Percentiles rank a stretch among this genome's conserved stretches.
Conservation (phyloP, 176 grass and related monocot species). For the Triticum monococcum region DNA sequence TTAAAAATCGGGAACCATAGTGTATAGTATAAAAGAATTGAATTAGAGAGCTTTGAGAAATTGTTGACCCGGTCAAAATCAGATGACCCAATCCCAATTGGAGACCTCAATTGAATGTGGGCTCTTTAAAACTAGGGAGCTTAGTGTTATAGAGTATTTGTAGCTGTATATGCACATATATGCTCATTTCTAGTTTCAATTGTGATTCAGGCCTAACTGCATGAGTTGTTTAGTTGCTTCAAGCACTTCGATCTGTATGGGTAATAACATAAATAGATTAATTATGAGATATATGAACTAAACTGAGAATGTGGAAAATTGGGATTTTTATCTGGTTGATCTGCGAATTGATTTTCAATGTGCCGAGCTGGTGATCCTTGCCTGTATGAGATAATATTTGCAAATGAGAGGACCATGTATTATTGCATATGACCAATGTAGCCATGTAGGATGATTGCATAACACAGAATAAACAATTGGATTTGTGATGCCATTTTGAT, state of each 20-base stretch:
- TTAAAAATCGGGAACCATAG: no score
- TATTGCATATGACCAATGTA: conserved; percentile 1
- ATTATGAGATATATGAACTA: background rate
- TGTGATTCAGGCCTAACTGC: background rate
- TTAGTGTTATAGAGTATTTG: background rate
- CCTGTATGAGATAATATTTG: no score
- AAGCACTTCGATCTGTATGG: background rate
- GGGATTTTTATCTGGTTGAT: background rate
- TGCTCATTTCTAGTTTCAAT: background rate
- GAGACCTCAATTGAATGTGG: no score
- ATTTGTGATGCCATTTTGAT: background rate
- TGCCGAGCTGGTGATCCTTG: no score
- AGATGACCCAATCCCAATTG: no score
- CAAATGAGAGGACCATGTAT: background rate
- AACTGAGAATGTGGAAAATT: no score
- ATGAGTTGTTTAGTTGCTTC: background rate
- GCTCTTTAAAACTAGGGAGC: no score
- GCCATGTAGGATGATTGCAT: no score
- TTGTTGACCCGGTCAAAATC: no score
- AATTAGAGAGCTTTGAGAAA: no score
- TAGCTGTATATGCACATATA: background rate
- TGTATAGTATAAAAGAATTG: no score
- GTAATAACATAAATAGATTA: conserved; percentile 11
- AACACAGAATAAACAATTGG: no score
- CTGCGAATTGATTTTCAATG: background rate